Percentiles rank a stretch among this genome's conserved stretches.
These are phyloP conservation scores for Monosporozyma solicola DNA, from an alignment of 805 yeast species.

Conservation along the genomic window DNA sequence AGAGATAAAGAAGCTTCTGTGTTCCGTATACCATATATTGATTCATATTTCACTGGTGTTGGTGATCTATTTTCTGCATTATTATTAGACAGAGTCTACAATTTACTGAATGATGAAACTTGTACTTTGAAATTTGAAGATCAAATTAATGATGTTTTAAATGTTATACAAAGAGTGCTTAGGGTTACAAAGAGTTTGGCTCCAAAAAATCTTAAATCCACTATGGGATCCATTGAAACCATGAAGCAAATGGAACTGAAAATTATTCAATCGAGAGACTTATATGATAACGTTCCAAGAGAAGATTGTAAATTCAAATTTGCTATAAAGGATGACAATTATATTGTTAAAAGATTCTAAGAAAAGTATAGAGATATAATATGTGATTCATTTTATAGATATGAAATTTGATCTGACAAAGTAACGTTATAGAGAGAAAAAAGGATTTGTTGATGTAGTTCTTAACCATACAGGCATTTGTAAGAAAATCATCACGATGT, in stretches of 20 bases:
- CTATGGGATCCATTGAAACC: conserved; percentile 42
- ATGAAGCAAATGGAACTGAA: conserved; percentile 70
- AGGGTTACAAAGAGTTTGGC: conserved; percentile 17
- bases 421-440: too few relatives aligned
- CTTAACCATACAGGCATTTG: too few relatives aligned
- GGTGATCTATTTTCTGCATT: conserved; percentile 87
- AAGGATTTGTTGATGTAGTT: background rate
- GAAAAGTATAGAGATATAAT: background rate
- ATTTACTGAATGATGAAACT: conserved; percentile 8
- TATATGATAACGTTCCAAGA: conserved; percentile 11
- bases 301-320: background rate
- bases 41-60: conserved; percentile 88
- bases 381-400: conserved; percentile 1
- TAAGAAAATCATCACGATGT: too few relatives aligned
- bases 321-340: conserved; percentile 5
- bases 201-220: conserved; percentile 30
- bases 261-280: conserved; percentile 50
- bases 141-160: conserved; percentile 26
- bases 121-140: conserved; percentile 9
- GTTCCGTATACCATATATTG: conserved; percentile 47
- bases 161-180: conserved; percentile 26
- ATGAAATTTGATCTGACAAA: background rate
- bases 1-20: conserved; percentile 17
- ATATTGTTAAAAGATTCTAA: conserved; percentile 7
- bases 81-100: conserved; percentile 51